Evolutionary conservation across 495 filamentous ascomycete species (phyloP), one percentile per base, ranked within the genome.

Genomic region (Pseudotulostoma volvatum): DNA sequence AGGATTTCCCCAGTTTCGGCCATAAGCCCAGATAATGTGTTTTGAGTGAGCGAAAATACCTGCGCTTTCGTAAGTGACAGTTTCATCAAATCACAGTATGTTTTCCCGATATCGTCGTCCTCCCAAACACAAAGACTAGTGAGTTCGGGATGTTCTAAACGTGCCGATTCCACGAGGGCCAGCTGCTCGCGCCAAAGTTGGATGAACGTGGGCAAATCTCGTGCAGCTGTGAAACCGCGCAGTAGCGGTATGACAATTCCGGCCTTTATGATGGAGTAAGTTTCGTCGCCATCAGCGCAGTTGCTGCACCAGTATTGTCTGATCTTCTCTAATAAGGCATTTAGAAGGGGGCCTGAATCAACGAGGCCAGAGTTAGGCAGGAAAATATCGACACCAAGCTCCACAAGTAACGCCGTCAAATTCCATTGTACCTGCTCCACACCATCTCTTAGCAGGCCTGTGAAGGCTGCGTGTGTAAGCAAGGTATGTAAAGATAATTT

Each of bases 381-480:
- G 46, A 84, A 84, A 8, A 81, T 68, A 48, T 84, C 77, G 2
- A 74, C 64, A 41, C 83, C 78, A 14, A 81, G 67, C 31, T 74
- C 63, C 11, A 83, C 59, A 8, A 79, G 57, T 35, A 73, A 60
- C 16, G 72, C 62, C 2, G 82, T 55, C 5, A 85, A 47, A 16
- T 51, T 57, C 81, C 80, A 86, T 31, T 78, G 61, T 5, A 66
- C 63, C 18, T 62, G 47, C 15, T 54, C 43, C 2, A 61, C 36
- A 0, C 53, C 52, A 31, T 57, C 51, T 33, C 56, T 55, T 11
- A 61, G 47, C 15, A 73, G 45, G 31, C 65, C 60, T 2, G 67
- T 68, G 40, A 59, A 60, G 14, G 54, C 38, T 36, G 58, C 55
- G 49, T 66, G 61, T 2, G 57, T 59, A n/a, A 63, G 53, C 32